Conservation (phyloP, 164 flowering plant species). For the Magnolia officinalis region DNA sequence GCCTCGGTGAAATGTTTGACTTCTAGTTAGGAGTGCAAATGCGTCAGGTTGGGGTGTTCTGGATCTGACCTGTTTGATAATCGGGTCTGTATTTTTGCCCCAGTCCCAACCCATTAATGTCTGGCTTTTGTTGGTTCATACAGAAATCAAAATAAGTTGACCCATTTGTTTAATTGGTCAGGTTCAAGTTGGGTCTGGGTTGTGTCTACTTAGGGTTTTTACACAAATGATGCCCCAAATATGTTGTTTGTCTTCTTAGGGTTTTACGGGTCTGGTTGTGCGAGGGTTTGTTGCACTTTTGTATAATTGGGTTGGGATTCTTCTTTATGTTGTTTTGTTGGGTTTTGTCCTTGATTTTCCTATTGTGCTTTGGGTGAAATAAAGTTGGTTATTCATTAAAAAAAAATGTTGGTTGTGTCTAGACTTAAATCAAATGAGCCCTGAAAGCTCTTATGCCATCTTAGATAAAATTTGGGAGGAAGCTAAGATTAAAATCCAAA, state of each 20-base stretch:
- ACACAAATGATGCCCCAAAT: too few species aligned
- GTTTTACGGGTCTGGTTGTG: too few species aligned
- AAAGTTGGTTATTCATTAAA: not conserved
- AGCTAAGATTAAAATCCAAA: not conserved
- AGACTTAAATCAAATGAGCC: not conserved
- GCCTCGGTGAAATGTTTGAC: not conserved
- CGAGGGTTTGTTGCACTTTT: too few species aligned
- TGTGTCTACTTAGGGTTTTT: not conserved
- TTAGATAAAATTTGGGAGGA: not conserved
- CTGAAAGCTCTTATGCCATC: not conserved
- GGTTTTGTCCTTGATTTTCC: too few species aligned
- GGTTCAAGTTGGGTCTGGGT: not conserved
- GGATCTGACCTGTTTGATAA: not conserved
- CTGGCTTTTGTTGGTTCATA: not conserved
- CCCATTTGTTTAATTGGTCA: too few species aligned
- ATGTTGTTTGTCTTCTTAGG: too few species aligned
- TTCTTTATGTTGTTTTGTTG: too few species aligned
- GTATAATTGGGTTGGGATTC: too few species aligned
- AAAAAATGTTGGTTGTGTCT: not conserved
- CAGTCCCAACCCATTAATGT: not conserved
- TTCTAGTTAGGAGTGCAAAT: not conserved
- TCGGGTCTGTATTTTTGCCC: not conserved
- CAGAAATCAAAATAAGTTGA: not conserved
- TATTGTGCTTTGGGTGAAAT: not conserved
- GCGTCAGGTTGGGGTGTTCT: not conserved